Evolutionary conservation across 441 rosid species (phyloP), one percentile per base, ranked within the genome.

Genomic region (Adansonia gregorii): DNA sequence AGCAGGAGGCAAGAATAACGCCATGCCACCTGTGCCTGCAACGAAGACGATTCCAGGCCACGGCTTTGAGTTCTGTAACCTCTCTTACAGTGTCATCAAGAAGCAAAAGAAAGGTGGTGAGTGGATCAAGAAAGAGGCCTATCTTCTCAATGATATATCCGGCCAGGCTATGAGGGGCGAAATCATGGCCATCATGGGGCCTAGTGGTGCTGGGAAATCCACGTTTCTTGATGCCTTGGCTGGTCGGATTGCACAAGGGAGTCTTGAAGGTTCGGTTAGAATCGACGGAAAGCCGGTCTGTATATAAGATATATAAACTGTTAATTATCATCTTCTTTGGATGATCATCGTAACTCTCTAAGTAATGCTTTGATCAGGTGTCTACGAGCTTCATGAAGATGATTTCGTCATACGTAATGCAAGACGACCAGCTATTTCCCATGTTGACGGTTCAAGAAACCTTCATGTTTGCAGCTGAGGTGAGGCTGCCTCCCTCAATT

Each of bases 151-250:
- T 66, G 93, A 91, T 54, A 84, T 92, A 61, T 94, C 97, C 2
- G 98, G 98, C 1, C 93, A 92, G 78, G 94, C 94, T 12, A 45
- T 81, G 48, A 85, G 89, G 55, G 91, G 97, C 0, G 95, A 94
- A 71, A 82, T 94, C 41, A 70, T 92, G 89, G 97, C 96, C 24
- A 90, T 94, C 80, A 88, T 92, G 76, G 97, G 98, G 56, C 95
- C 94, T 46, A 94, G 95, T 56, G 95, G 98, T 59, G 97, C 98
- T 0, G 98, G 96, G 0, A 94, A 94, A 77, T 94, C 97, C 15
- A 94, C 98, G 0, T 90, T 92, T 83, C 89, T 94, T 52, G 96
- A 94, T 71, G 97, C 98, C 0, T 78, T 94, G 65, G 96, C 97
- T 0, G 98, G 96, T 45, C 86, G 94, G 46, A 89, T 91, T 60